phyloP scores from a whole-genome alignment of 2,329 filamentous ascomycete genomes.

The Fonsecaea monophora region DNA sequence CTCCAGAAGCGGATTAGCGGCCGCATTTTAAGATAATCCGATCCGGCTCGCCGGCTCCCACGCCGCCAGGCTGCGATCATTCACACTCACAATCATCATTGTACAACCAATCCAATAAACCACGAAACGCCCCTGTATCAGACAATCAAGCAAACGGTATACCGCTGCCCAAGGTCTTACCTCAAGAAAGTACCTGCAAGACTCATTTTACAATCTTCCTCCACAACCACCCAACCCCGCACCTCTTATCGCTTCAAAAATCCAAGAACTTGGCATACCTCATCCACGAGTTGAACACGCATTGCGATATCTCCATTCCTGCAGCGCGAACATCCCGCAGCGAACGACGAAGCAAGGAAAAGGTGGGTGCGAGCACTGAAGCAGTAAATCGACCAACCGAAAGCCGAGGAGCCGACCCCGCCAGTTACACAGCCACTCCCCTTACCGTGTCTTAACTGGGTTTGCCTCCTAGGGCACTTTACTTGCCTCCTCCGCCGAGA shows the following conservation, averaged over 20 bases:
- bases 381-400: not conserved
- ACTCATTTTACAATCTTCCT: not conserved
- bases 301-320: not conserved
- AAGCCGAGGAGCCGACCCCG: not conserved
- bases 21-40: not conserved
- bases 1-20: not conserved
- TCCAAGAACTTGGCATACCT: slow-evolving; percentile 22
- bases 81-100: not conserved
- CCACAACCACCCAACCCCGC: not conserved
- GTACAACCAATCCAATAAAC: not conserved
- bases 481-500: slow-evolving; percentile 3
- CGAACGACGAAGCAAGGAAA: not conserved
- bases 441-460: slow-evolving; percentile 4
- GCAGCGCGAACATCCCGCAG: not conserved
- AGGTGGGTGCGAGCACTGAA: not conserved
- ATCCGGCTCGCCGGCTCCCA: not conserved
- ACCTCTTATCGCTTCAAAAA: not conserved
- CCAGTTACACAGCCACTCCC: not conserved
- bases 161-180: not conserved
- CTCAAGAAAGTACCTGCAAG: not conserved
- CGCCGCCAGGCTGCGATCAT: not conserved
- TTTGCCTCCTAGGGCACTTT: not conserved
- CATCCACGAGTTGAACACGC: slow-evolving; percentile 24
- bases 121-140: not conserved
- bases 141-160: not conserved